Evolutionary conservation across 2,329 filamentous ascomycete species (phyloP), one percentile per base, ranked within the genome.

Genomic region (Colletotrichum caudatum): DNA sequence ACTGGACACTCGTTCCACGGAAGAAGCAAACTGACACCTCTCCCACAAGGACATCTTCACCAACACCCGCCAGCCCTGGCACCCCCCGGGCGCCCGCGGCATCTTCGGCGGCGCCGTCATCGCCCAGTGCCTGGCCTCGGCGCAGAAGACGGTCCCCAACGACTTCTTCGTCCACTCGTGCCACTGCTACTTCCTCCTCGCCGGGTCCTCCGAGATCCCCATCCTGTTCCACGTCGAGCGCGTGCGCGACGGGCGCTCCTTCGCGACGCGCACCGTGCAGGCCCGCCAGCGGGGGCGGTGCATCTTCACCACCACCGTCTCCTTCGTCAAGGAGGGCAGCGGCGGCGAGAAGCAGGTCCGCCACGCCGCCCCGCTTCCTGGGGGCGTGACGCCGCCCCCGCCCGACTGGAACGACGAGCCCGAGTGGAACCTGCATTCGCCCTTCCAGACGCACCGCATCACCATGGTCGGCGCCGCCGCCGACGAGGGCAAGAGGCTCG

Each of bases 151-250:
- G 11, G 93, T 99, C 2, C 92, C 92, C 0, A 81, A 85, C 35
- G 87, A 93, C 79, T 98, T 97, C 82, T 89, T 91, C 71, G 90
- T 96, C 61, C 96, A 99, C 85, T 95, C 92, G 79, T 98, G 97
- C 93, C 96, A 99, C 87, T 98, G 96, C 88, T 99, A 98, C 85
- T 99, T 99, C 81, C 91, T 99, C 44, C 90, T 98, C 2, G 95
- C 95, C 5, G 96, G 96, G 37, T 93, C 95, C 78, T 87, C 90
- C 16, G 90, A 92, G 72, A 92, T 96, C 23, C 95, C 96, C 41
- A 93, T 98, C 75, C 87, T 98, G 73, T 98, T 97, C 84, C 94
- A 98, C 79, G 96, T 99, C 58, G 96, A 98, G 84, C 90, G 93
- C 64, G 94, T 99, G 59, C 92, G 96, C 66, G 94, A 97, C 79